Evolutionary conservation across 805 yeast genomes (phyloP), one percentile per base, ranked within the genome.

Genomic region (Wickerhamiella sergipiensis): DNA sequence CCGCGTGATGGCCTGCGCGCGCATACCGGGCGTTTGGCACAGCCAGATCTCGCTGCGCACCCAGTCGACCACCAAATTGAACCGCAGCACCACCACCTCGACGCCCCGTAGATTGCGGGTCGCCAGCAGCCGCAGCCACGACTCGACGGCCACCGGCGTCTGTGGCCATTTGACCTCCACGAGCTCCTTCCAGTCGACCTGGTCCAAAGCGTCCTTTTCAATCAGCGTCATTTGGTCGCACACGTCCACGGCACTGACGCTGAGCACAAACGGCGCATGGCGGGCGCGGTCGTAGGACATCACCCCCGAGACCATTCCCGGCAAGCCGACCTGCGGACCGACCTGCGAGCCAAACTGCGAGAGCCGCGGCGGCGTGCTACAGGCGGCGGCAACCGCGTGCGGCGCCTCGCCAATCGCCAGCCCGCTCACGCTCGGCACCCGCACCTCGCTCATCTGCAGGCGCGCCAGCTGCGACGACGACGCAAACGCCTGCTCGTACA

Each of bases 31-130:
- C 43, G 74, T 69, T 51, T 72, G 73, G 9, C 95, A 86, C 53
- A 90, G 68, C 15, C 87, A 65, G 50, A 92, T 78, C 68, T 90
- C 96, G 0, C 95, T 85, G 33, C 85, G 79, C 42, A 89, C 80
- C 97, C 97, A 90, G 59, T 85, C 86, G 6, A 85, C 89, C 70
- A 85, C 81, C 53, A 90, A 69, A 62, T 90, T 89, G 72, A 89
- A 92, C 53, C 98, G 71, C 0, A 94, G 75, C 40, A 87, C 80
- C 12, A 86, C 87, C 46, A 90, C 68, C 55, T 85, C 86, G 38
- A 88, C 80, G 0, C 97, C 96, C n/a, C 81, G 72, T 66, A 31
- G 68, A 63, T 58, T 70, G 69, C 58, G 78, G 75, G 63, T 79
- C 77, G 21, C 75, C 50, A 89, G 70, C 33, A 85, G 72, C 55